Base-by-base conservation (phyloP, 805 yeast genomes). In the Wickerhamiella shivajii region DNA sequence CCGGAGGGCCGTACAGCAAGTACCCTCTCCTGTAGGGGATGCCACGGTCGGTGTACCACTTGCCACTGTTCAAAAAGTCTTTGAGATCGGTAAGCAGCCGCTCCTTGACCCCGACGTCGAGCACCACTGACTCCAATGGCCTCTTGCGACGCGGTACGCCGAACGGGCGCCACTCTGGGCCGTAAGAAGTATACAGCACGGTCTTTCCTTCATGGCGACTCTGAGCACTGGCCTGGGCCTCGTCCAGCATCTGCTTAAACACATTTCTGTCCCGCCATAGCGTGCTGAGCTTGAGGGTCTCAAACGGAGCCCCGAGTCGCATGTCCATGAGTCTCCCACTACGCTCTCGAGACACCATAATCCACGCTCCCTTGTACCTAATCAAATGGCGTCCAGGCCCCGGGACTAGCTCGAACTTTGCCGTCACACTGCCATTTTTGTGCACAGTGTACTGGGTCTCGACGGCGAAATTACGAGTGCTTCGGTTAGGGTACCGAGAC, bases 141-240 rank as follows among this genome's bases (percentile, higher is more conserved):
- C 98, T 65, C 57, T 87, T 87, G 46, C 74, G 76, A 41, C 95
- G 67, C 1, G 98, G 97, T 51, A 76, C 85, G 2, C 98, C 98
- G 61, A 90, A 90, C 4, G 93, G 93, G 49, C 97, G 66, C 98
- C 98, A 90, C 50, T 90, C 98, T 18, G 94, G 94, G 1, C 97
- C 98, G 81, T 90, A 87, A 8, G 94, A 78, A 3, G 95, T 81
- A 54, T 70, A 90, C 4, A 90, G 59, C 6, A 90, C 97, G 0
- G 97, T 90, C 50, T 84, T 87, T 6, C 98, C 97, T 50, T 83
- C 93, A 39, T 78, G 76, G 19, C 76, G 66, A 46, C 71, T 71
- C 50, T 84, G 63, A 0, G 97, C 97, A 60, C 81, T 57, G 24
- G 63, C 57, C 47, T 85, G 81, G 3, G 97, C 97, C 47, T 90